Percentiles rank a stretch among this genome's conserved stretches.
These are phyloP conservation scores for Fusarium ambrosium DNA, from an alignment of 2,329 filamentous ascomycete genomes.

Conservation along the genomic window DNA sequence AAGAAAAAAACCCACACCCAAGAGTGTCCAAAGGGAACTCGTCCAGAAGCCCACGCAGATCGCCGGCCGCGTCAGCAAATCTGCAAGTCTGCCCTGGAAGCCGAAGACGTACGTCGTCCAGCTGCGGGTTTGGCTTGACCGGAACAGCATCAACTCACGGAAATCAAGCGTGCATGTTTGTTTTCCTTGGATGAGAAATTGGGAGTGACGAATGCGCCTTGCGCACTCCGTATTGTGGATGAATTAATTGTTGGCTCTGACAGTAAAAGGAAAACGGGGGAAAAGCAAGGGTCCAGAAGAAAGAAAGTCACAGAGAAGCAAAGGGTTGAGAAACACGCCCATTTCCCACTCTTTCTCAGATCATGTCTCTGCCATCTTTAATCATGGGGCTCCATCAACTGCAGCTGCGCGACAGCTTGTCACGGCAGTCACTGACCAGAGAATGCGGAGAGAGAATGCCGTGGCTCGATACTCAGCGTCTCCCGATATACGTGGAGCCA, in stretches of 20 bases:
- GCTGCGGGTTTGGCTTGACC: conserved; percentile 21
- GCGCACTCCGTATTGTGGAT: not conserved
- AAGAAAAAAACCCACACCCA: not conserved
- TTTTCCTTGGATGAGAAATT: not conserved
- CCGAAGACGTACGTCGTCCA: conserved; percentile 15
- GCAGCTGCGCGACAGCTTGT: conserved; percentile 20
- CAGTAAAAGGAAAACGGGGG: not conserved
- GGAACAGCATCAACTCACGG: conserved; percentile 14
- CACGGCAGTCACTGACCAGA: conserved; percentile 19
- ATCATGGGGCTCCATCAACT: conserved; percentile 3
- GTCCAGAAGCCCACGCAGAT: conserved; percentile 24
- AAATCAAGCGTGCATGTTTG: not conserved
- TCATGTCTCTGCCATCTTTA: not conserved
- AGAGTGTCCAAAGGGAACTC: conserved; percentile 9
- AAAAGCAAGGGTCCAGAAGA: not conserved
- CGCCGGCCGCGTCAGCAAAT: conserved; percentile 42
- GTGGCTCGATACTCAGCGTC: conserved; percentile 26
- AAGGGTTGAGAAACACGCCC: conserved; percentile 4
- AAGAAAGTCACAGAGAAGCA: conserved; percentile 10
- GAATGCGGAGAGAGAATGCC: conserved; percentile 21
- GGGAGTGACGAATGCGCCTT: conserved; percentile 4
- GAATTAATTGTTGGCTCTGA: conserved; percentile 9
- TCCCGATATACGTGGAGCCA: conserved; percentile 34
- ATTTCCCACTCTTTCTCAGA: conserved; percentile 2
- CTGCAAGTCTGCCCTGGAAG: conserved; percentile 22